Conservation (phyloP, 2,329 filamentous ascomycete genomes). For the Tolypocladium nubicola region DNA sequence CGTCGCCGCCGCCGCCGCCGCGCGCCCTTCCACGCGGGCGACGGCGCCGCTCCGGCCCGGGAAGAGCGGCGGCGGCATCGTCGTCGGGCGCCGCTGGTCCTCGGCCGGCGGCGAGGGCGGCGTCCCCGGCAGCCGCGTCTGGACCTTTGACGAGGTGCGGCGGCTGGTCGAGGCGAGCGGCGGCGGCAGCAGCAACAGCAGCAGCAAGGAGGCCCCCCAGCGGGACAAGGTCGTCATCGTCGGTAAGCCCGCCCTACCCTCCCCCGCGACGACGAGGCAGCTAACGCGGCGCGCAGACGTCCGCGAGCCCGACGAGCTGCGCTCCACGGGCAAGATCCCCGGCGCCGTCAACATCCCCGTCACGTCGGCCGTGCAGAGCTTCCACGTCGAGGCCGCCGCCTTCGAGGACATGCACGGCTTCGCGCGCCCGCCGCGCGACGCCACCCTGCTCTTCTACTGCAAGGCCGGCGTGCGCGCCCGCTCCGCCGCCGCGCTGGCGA, state of each 20-base stretch:
- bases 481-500: slow-evolving; percentile 67
- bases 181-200: not conserved
- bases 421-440: slow-evolving; percentile 46
- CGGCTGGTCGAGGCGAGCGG: slow-evolving; percentile 15
- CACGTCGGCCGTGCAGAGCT: slow-evolving; percentile 63
- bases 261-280: too few relatives aligned
- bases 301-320: slow-evolving; percentile 61
- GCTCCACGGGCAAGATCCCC: slow-evolving; percentile 61
- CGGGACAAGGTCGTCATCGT: slow-evolving; percentile 30
- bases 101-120: slow-evolving; percentile 8
- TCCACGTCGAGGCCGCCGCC: slow-evolving; percentile 65
- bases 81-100: slow-evolving; percentile 11
- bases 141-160: slow-evolving; percentile 39
- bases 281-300: slow-evolving; percentile 37
- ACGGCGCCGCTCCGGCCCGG: not conserved
- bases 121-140: slow-evolving; percentile 22
- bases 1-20: not conserved
- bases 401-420: slow-evolving; percentile 80
- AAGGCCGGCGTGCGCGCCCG: slow-evolving; percentile 78
- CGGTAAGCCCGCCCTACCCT: slow-evolving; percentile 22
- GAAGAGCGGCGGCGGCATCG: not conserved
- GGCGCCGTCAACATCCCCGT: slow-evolving; percentile 76
- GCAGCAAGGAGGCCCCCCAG: slow-evolving; percentile 2
- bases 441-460: slow-evolving; percentile 76
- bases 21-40: not conserved